Evolutionary conservation across 2,329 filamentous ascomycete genomes (phyloP).

Genomic region (Sporothrix euskadiensis): DNA sequence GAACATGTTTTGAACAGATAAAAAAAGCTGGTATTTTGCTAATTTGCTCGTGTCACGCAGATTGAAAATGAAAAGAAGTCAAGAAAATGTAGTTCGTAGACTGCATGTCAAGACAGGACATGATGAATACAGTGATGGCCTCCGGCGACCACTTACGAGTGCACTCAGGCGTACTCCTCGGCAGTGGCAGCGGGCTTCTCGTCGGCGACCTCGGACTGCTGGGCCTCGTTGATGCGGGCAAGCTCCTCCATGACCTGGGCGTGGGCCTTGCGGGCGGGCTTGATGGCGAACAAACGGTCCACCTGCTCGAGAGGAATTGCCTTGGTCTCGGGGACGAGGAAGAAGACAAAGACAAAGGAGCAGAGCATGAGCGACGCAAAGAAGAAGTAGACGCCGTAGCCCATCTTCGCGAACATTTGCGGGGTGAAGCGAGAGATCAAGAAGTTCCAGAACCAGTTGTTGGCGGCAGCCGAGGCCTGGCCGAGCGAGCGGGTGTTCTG

Average conservation of each 20-base stretch:
- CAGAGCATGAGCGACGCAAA: slow-evolving; percentile 64
- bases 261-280: slow-evolving; percentile 50
- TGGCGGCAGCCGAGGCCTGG: slow-evolving; percentile 69
- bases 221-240: slow-evolving; percentile 12
- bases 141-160: background rate
- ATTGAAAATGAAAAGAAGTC: too few relatives aligned
- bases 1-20: too few relatives aligned
- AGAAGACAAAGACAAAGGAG: slow-evolving; percentile 60
- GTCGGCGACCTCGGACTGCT: background rate
- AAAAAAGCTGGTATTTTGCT: too few relatives aligned
- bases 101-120: too few relatives aligned
- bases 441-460: slow-evolving; percentile 75
- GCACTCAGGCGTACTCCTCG: background rate
- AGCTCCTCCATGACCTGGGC: slow-evolving; percentile 48
- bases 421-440: slow-evolving; percentile 67
- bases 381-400: slow-evolving; percentile 69
- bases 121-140: too few relatives aligned
- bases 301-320: slow-evolving; percentile 64
- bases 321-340: slow-evolving; percentile 67
- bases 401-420: slow-evolving; percentile 61
- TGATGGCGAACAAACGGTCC: slow-evolving; percentile 60
- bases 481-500: slow-evolving; percentile 68
- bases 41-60: too few relatives aligned
- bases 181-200: background rate
- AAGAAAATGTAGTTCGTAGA: too few relatives aligned